Evolutionary conservation across 2,329 filamentous ascomycete genomes (phyloP), one percentile per base, ranked within the genome.

Genomic region (Aureobasidium pullulans): DNA sequence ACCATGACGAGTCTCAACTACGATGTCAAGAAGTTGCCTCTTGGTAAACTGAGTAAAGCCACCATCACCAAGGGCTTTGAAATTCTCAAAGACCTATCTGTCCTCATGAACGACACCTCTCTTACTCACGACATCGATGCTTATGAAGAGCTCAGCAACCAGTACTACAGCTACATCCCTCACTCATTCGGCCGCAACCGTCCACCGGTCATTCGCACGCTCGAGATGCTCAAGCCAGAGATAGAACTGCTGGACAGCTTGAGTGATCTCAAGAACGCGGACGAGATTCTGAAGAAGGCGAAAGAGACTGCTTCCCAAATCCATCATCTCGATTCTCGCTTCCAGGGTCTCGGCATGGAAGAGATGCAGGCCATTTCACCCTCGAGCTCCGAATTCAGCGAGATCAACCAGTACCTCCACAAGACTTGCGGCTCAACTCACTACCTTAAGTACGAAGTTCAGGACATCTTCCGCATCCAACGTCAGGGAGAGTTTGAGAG

Each of bases 391-490:
- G 90, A 96, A 71, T 95, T 85, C 71, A 65, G 66, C 2, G 77
- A 86, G 49, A 78, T 96, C 0, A 72, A 78, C 43, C 73, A 81
- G 6, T 96, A 95, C 66, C 81, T 96, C 13, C 69, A 78, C 60
- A 79, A 81, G 11, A 87, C 87, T 1, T 80, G 81, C 47, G 90
- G 89, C 4, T 50, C 75, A 1, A 92, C 88, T 0, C 91, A 96
- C 66, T 57, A 72, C 19, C 68, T 83, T 60, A 67, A 73, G 44
- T 88, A 87, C 71, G 63, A 80, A 29, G 75, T 96, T 11, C 75
- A 87, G 61, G 79, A 90, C 49, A 92, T 96, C 64, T 96, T 95
- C 80, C 85, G 90, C 40, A 88, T 96, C 63, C 84, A 91, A 68
- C 85, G 91, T 1, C 70, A 82, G 15, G 88, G 88, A 43, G 91